Evolutionary conservation across 2,329 filamentous ascomycete genomes (phyloP), one percentile per base, ranked within the genome.

Genomic region (Paecilomyces sp.): DNA sequence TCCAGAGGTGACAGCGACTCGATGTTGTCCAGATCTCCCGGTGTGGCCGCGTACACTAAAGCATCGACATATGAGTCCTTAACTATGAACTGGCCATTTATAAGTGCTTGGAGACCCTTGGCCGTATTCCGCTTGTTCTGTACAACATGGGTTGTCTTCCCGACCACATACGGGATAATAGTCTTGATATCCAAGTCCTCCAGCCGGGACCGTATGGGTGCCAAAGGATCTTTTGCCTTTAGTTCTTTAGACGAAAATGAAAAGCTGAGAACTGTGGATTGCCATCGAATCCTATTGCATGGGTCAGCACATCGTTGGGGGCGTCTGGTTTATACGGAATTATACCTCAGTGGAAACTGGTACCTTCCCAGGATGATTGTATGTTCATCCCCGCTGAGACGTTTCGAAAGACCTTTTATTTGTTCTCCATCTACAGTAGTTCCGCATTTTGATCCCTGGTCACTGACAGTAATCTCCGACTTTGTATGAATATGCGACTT

Each of bases 141-240:
- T 34, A 97, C 86, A 11, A 96, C 89, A 73, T 97, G 92, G 0
- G 93, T 96, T 0, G 93, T 97, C 30, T 83, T 77, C 15, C 79
- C 82, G 28, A 82, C 77, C 25, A 89, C 77, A 72, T 91, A 97
- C 3, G 92, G 87, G 52, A 84, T 80, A 13, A 89, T 79, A 13
- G 91, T 87, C 73, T 97, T 97, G 73, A 97, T 88, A 70, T 96
- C 94, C n/a, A 96, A 81, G 53, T 88, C 84, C 70, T 95, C 91
- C 18, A 97, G 83, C 57, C 82, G 82, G 33, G 83, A 77, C 62
- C 85, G 85, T 28, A 92, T 82, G 18, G 79, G 78, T 1, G 79
- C 76, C 58, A 92, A 79, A 1, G 88, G 85, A 66, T 88, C 85
- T 61, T 81, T 78, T 36, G 74, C 80, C 64, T 87, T 90, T 34